Conservation (phyloP, 176 grass and related monocot species). For the Bromus sterilis region DNA sequence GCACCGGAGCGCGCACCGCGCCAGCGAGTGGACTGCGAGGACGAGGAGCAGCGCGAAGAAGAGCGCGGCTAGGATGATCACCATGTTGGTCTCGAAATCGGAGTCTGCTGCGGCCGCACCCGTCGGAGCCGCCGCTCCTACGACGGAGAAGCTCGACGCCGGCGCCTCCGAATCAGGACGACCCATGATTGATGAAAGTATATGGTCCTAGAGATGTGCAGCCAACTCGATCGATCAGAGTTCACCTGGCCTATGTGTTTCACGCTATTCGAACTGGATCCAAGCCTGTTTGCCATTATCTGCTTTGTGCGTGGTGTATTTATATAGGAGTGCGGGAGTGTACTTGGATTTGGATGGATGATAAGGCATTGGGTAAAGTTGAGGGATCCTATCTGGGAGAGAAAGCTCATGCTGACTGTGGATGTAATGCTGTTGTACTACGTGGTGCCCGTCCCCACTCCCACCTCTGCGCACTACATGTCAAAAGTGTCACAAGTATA, state of each 20-base stretch:
- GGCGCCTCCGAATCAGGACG: not conserved
- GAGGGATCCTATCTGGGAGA: not conserved
- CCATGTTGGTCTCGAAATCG: conserved; percentile 64
- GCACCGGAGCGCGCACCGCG: conserved; percentile 54
- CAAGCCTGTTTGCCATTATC: too few relatives aligned
- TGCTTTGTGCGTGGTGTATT: too few relatives aligned
- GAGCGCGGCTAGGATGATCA: conserved; percentile 65
- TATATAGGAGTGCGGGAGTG: too few relatives aligned
- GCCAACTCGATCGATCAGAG: not conserved
- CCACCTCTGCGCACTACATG: too few relatives aligned
- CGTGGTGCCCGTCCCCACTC: not conserved
- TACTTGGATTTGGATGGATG: too few relatives aligned
- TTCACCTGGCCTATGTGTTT: too few relatives aligned
- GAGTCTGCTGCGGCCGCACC: not conserved
- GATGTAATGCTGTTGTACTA: too few relatives aligned
- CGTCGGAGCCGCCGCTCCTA: not conserved
- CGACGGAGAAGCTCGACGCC: not conserved
- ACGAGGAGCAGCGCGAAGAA: conserved; percentile 57
- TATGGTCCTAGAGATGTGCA: not conserved
- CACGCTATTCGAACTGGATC: too few relatives aligned
- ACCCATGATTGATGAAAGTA: not conserved
- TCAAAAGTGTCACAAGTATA: not conserved
- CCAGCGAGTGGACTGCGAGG: conserved; percentile 54
- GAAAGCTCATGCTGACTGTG: too few relatives aligned
- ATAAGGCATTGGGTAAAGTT: not conserved